A percentile compares a stretch with the other conserved stretches of the same genome.
Conservation (phyloP, 768 basidiomycete species). For the Cyathus striatus region DNA sequence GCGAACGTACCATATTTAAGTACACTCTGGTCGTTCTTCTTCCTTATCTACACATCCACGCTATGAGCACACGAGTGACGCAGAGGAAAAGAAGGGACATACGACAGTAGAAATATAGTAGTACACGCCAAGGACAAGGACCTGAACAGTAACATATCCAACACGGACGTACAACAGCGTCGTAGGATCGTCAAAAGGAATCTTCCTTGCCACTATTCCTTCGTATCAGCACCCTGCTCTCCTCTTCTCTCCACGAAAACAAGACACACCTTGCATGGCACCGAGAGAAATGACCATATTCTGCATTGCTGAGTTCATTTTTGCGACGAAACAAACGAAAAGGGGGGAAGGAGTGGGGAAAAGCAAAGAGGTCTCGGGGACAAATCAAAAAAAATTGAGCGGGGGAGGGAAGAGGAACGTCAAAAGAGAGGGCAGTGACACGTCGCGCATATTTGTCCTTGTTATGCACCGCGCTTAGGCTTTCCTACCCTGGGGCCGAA, state of each 20-base stretch:
- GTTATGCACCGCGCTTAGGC: background rate
- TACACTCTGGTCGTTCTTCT: conserved; percentile 93
- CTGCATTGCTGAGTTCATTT: conserved; percentile 71
- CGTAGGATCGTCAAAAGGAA: conserved; percentile 86
- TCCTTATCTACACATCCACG: conserved; percentile 60
- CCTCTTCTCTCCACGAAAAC: background rate
- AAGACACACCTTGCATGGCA: conserved; percentile 76
- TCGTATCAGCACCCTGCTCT: conserved; percentile 1
- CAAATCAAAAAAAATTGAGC: background rate
- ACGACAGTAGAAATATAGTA: conserved; percentile 78
- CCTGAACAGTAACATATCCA: conserved; percentile 75
- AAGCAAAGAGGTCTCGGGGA: background rate
- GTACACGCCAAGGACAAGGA: conserved; percentile 67
- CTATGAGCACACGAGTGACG: background rate
- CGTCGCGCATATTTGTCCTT: background rate
- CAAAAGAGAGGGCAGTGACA: background rate
- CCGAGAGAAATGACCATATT: conserved; percentile 89
- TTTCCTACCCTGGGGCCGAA: too few species aligned
- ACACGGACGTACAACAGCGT: conserved; percentile 79
- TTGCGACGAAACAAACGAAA: conserved; percentile 11
- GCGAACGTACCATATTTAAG: conserved; percentile 81
- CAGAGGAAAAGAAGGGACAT: conserved; percentile 13
- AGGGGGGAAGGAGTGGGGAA: background rate
- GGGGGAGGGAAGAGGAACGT: background rate
- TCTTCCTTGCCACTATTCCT: conserved; percentile 74